These are phyloP conservation scores for Priceomyces castillae DNA, from an alignment of 805 yeast species.

Conservation along the genomic window DNA sequence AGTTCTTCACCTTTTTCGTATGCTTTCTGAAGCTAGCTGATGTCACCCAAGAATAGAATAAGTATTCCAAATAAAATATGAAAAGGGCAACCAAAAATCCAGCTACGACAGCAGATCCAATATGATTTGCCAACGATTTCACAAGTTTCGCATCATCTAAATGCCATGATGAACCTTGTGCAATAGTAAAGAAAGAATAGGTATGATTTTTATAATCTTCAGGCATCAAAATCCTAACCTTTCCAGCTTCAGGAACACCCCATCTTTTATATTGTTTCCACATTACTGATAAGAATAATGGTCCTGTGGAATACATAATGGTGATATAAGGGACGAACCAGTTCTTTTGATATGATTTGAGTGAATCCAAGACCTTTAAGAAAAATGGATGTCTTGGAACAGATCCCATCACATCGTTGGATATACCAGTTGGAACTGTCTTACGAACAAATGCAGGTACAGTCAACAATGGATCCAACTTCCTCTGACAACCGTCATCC, in stretches of 20 bases:
- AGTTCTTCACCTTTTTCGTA: constrained; percentile 11
- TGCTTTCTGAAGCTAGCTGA: constrained; percentile 27
- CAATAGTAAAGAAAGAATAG: constrained; percentile 66
- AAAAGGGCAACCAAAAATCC: constrained; percentile 60
- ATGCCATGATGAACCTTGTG: constrained; percentile 92
- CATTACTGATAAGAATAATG: constrained; percentile 77
- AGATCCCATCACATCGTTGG: constrained; percentile 91
- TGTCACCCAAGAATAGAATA: constrained; percentile 36
- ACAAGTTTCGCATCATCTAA: constrained; percentile 79
- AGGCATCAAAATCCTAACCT: constrained; percentile 69
- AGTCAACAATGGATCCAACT: constrained; percentile 74
- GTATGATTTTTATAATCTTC: constrained; percentile 62
- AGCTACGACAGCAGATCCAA: constrained; percentile 63
- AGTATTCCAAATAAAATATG: constrained; percentile 37
- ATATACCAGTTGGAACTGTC: constrained; percentile 86
- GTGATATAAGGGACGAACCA: constrained; percentile 88
- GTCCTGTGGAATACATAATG: constrained; percentile 92
- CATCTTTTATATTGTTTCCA: constrained; percentile 86
- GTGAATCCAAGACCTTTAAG: constrained; percentile 60
- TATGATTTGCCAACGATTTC: constrained; percentile 70
- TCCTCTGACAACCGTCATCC: constrained; percentile 82
- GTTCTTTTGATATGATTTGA: constrained; percentile 58
- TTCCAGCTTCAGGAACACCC: constrained; percentile 65
- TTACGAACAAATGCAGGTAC: constrained; percentile 86
- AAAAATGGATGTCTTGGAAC: constrained; percentile 87